Evolutionary conservation across 352 stramenopile species (phyloP), one percentile per base, ranked within the genome.

Genomic region (Globisporangium heterothallicum): DNA sequence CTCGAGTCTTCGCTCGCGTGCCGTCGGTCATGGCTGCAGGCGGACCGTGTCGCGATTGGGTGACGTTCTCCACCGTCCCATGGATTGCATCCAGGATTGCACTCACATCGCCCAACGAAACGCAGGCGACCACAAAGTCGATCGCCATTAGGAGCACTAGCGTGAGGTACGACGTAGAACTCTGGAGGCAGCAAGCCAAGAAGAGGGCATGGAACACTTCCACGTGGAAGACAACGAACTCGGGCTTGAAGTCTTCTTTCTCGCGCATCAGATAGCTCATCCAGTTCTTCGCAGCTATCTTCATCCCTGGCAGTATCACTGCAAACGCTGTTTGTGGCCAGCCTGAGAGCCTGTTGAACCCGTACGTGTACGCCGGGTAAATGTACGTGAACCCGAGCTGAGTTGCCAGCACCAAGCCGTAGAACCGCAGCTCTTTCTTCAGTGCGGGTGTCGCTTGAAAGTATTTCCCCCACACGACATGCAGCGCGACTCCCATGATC

Each of bases 151-250:
- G 2, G 22, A 43, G 13, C 18, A 44, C 19, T 0, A 12, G 22
- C 19, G 47, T 45, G 7, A 4, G 12, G 47, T 36, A 36, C 14
- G 47, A 54, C 14, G 47, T 34, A 13, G 47, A 43, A n/a, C 25
- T 45, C 47, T 45, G 47, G 8, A 54, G 19, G 34, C 47, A 45
- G 32, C 21, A 14, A 18, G 34, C 35, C 14, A 54, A 34, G 19
- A 45, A 45, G 30, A 54, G 32, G 2, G 47, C 25, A 46, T 27
- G 61, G 54, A 25, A 74, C 16, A 22, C 67, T 64, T 53, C 70
- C 62, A 22, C 59, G 18, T 54, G 19, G 47, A 54, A 54, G 13
- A 34, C 42, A 4, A 36, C 36, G 16, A 44, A 53, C 18, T 36
- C 47, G 21, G 24, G 5, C 10, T 53, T 53, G 32, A 21, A 19